phyloP scores from a whole-genome alignment of 805 yeast species.

The Starmerella potacharoeniae region DNA sequence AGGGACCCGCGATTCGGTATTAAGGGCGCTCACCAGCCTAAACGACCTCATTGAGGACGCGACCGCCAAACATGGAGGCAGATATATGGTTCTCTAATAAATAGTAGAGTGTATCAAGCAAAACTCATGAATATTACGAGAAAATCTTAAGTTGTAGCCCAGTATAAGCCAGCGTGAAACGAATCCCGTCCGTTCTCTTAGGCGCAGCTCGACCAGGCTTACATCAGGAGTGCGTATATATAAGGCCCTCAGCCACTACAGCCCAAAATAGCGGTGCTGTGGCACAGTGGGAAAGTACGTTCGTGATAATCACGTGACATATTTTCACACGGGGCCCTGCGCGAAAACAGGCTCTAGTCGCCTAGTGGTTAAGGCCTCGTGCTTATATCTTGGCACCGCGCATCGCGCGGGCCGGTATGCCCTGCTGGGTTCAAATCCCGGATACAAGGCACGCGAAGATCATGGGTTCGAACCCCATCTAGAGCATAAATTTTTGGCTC shows the following conservation, averaged over 20 bases:
- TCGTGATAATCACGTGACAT: not conserved
- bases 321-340: not conserved
- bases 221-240: not conserved
- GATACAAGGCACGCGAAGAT: constrained; percentile 53
- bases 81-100: constrained; percentile 11
- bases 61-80: not conserved
- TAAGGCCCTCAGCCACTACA: not conserved
- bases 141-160: too few species aligned
- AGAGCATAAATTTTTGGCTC: constrained; percentile 30
- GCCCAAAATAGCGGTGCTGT: constrained; percentile 3
- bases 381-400: constrained; percentile 45
- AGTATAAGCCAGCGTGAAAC: too few species aligned
- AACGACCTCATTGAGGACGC: constrained; percentile 1
- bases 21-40: constrained; percentile 15
- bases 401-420: constrained; percentile 43
- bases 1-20: constrained; percentile 44
- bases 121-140: too few species aligned
- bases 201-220: too few species aligned
- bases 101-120: not conserved
- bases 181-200: too few species aligned
- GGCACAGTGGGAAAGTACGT: constrained; percentile 3
- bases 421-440: constrained; percentile 20
- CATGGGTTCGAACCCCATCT: constrained; percentile 41
- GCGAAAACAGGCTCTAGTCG: constrained; percentile 18
- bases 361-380: constrained; percentile 46